Base-by-base conservation (phyloP, 352 stramenopile species). In the Sclerospora graminicola region DNA sequence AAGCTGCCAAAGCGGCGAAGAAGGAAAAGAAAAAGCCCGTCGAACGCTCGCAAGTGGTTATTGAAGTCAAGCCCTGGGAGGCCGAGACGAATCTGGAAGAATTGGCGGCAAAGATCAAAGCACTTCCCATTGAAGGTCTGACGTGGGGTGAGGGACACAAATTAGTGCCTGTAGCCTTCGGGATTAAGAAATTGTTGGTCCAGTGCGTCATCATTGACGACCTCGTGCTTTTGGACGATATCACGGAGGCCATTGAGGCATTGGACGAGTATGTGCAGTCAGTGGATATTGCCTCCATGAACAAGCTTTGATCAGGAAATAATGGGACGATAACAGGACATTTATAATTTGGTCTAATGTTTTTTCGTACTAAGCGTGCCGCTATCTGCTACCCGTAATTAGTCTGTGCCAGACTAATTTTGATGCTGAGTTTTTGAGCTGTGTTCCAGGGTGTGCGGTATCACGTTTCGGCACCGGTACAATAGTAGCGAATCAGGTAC, bases 221-320 rank as follows among this genome's bases (percentile, higher is more conserved):
- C 41, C 51, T 86, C 31, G 74, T 91, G 55, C 55, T 82, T 35
- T 60, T 89, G 19, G 78, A 89, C 57, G 78, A 88, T 48, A 82
- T 94, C 45, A 86, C 76, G 33, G 82, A 94, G 8, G 56, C 62
- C 35, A 94, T 94, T 21, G 70, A 83, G 45, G 30, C 62, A 41
- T 79, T 91, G 51, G 82, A 92, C 54, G 81, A 91, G 53, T 72
- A 84, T 29, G 78, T 94, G 36, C 82, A 94, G 63, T 81, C 59
- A 40, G 82, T 94, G 21, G 78, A 92, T 38, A 54, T 94, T 2
- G 70, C 74, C n/a, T 85, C 76, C 36, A 92, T 94, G 80, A 89
- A 89, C 72, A 89, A 89, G 63, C 60, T 89, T 16, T 89, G 85
- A 84, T 49, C 21, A 26, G 21, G 6, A 26, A 26, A 44, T n/a